phyloP scores from a whole-genome alignment of 2,329 filamentous ascomycete species.

The Talaromyces sp. region DNA sequence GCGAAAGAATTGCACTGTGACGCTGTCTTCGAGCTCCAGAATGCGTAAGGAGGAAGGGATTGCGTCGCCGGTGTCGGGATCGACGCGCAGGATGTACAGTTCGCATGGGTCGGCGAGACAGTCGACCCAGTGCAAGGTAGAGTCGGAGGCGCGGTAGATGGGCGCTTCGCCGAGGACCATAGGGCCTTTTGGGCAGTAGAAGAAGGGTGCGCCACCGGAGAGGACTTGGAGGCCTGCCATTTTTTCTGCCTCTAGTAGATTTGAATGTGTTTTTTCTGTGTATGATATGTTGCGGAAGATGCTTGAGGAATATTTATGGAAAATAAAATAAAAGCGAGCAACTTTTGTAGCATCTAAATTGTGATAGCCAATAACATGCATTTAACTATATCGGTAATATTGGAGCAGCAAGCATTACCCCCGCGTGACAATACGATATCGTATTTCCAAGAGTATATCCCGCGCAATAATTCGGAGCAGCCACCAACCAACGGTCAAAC shows the following conservation, averaged over 20 bases:
- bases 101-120: slow-evolving; percentile 30
- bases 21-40: slow-evolving; percentile 32
- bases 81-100: slow-evolving; percentile 35
- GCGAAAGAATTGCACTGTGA: slow-evolving; percentile 37
- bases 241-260: not conserved
- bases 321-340: not conserved
- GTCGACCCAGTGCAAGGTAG: slow-evolving; percentile 34
- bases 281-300: too few relatives aligned
- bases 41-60: slow-evolving; percentile 26
- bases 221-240: slow-evolving; percentile 19
- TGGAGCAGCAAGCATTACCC: not conserved
- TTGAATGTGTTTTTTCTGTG: not conserved
- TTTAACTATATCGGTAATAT: not conserved
- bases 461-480: slow-evolving; percentile 1
- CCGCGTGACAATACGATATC: not conserved
- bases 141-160: slow-evolving; percentile 31
- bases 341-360: not conserved
- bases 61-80: slow-evolving; percentile 29
- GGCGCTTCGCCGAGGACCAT: slow-evolving; percentile 33
- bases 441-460: not conserved
- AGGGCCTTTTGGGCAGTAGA: slow-evolving; percentile 22
- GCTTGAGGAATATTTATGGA: too few relatives aligned
- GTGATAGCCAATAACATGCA: not conserved
- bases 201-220: slow-evolving; percentile 20
- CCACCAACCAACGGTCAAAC: not conserved